phyloP scores from a whole-genome alignment of 345 rosid species.

The Salix exigua region DNA sequence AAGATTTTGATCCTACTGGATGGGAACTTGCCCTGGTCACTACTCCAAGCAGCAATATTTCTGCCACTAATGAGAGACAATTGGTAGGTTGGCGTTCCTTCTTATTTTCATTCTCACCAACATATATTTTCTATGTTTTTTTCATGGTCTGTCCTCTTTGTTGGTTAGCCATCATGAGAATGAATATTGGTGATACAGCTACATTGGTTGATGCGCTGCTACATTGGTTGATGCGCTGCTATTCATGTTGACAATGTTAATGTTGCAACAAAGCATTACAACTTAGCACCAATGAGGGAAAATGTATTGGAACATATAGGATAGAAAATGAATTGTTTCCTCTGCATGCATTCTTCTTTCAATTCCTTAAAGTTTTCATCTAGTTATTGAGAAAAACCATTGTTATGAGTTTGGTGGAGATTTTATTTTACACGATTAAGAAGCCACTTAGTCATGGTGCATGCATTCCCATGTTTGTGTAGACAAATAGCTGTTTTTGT shows the following conservation, averaged over 20 bases:
- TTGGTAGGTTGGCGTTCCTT: conserved; percentile 49
- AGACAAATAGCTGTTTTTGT: background rate
- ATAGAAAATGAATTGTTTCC: background rate
- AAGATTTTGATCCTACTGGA: conserved; percentile 78
- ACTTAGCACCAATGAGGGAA: background rate
- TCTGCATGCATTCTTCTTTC: background rate
- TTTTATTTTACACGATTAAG: background rate
- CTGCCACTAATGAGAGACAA: conserved; percentile 76
- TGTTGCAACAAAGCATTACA: background rate
- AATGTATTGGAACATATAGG: background rate
- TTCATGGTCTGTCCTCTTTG: background rate
- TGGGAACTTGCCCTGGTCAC: conserved; percentile 94
- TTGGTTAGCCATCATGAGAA: background rate
- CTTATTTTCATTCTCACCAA: background rate
- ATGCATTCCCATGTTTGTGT: background rate
- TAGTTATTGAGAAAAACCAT: background rate
- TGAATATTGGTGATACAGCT: background rate
- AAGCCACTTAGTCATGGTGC: background rate
- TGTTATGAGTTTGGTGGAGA: background rate
- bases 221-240: background rate
- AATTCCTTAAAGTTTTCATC: background rate
- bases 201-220: too few species aligned
- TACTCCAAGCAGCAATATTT: conserved; percentile 68
- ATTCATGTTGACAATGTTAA: background rate
- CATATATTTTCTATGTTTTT: background rate